Evolutionary conservation across 139 green algal species (phyloP).

Genomic region (Chlamydomonas applanata): DNA sequence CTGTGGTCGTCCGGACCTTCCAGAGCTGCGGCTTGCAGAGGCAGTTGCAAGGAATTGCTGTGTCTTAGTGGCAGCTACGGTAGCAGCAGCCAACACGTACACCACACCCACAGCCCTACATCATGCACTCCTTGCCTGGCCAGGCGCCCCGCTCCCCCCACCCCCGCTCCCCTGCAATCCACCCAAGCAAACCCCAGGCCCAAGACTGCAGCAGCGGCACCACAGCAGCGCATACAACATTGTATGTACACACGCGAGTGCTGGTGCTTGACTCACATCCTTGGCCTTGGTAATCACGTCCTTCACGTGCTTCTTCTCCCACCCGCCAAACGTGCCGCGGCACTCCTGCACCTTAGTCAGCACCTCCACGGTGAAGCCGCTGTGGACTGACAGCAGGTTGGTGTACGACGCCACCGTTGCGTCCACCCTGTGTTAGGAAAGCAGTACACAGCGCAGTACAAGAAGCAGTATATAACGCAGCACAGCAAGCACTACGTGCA

Average conservation of each 20-base stretch:
- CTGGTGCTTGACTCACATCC: conserved; percentile 18
- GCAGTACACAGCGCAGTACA: neutral
- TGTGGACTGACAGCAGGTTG: conserved; percentile 7
- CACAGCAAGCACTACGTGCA: too few relatives aligned
- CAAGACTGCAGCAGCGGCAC: too few relatives aligned
- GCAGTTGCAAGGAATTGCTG: too few relatives aligned
- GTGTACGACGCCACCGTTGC: neutral
- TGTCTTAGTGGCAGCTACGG: too few relatives aligned
- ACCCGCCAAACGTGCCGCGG: neutral
- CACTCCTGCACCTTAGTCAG: neutral
- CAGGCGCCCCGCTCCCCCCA: too few relatives aligned
- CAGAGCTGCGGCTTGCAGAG: too few relatives aligned
- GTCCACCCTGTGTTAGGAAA: neutral
- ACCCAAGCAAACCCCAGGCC: too few relatives aligned
- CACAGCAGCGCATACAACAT: too few relatives aligned
- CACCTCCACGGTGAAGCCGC: conserved; percentile 9
- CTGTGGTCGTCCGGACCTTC: too few relatives aligned
- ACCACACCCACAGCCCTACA: neutral
- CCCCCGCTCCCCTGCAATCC: too few relatives aligned
- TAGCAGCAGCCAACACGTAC: too few relatives aligned
- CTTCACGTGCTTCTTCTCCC: neutral
- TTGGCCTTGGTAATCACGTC: neutral
- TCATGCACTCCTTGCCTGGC: conserved; percentile 10
- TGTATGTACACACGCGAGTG: neutral
- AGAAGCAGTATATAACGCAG: too few relatives aligned